phyloP scores from a whole-genome alignment of 495 filamentous ascomycete species.

The Extremus antarcticus region DNA sequence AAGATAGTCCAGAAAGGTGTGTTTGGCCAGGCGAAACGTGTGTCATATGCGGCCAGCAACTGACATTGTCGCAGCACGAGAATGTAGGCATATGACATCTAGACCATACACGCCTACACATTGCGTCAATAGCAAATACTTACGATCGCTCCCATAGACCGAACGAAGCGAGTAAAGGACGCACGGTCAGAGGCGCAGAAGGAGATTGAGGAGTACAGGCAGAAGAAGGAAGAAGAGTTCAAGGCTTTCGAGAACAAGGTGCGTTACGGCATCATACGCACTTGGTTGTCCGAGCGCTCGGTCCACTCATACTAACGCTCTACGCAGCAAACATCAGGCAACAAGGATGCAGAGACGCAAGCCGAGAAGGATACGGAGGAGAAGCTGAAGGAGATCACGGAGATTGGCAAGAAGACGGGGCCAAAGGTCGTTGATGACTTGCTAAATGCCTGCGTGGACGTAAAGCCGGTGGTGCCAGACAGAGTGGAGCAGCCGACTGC shows the following conservation, averaged over 20 bases:
- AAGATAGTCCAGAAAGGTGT: conserved; percentile 95
- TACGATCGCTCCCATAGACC: conserved; percentile 45
- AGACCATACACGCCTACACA: too few species aligned
- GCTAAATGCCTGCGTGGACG: conserved; percentile 64
- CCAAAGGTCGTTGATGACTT: conserved; percentile 71
- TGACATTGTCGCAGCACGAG: conserved; percentile 49
- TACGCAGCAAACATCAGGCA: conserved; percentile 67
- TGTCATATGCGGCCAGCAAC: too few species aligned
- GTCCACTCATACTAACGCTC: neutral
- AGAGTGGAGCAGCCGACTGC: conserved; percentile 19
- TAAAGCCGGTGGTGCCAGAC: conserved; percentile 59
- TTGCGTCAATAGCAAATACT: too few species aligned
- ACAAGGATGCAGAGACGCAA: conserved; percentile 77
- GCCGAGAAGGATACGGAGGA: conserved; percentile 70
- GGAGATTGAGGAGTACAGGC: conserved; percentile 90
- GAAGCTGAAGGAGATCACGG: conserved; percentile 72
- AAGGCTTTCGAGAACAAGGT: conserved; percentile 92
- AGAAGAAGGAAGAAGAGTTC: conserved; percentile 85
- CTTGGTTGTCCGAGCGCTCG: too few species aligned
- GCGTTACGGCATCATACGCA: conserved; percentile 15
- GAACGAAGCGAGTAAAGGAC: conserved; percentile 92
- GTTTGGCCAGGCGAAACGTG: too few species aligned
- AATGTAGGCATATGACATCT: conserved; percentile 48
- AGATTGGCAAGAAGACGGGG: conserved; percentile 64
- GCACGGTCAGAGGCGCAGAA: conserved; percentile 92